Conservation (phyloP, 257 asterid species). For the Solanum bulbocastanum region DNA sequence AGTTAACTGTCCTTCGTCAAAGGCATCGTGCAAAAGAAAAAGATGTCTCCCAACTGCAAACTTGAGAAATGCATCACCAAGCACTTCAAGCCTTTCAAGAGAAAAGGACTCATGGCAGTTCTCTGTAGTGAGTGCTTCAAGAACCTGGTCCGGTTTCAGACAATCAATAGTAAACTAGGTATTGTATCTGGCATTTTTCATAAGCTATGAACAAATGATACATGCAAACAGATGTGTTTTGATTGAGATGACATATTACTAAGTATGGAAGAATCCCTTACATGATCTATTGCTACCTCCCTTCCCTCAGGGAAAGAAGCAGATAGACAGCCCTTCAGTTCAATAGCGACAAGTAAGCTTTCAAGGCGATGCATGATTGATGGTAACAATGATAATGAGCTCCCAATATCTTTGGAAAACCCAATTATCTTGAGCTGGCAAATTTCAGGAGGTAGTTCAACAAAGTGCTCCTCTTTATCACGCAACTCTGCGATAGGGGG, state of each 20-base stretch:
- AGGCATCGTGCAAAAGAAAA: slow-evolving; percentile 56
- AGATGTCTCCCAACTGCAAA: slow-evolving; percentile 87
- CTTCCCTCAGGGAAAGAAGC: slow-evolving; percentile 81
- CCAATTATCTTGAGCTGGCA: slow-evolving; percentile 91
- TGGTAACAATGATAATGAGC: slow-evolving; percentile 84
- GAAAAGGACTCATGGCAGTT: slow-evolving; percentile 73
- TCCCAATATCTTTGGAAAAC: slow-evolving; percentile 93
- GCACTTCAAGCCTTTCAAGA: slow-evolving; percentile 96
- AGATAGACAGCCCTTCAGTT: slow-evolving; percentile 53
- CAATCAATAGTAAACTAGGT: slow-evolving; percentile 10
- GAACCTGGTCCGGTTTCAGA: slow-evolving; percentile 56
- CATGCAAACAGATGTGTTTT: background rate
- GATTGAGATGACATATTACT: background rate
- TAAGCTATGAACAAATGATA: background rate
- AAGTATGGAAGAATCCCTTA: slow-evolving; percentile 27
- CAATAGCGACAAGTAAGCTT: slow-evolving; percentile 80
- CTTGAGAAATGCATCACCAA: slow-evolving; percentile 98
- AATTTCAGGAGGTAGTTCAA: slow-evolving; percentile 88
- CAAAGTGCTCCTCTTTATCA: slow-evolving; percentile 81
- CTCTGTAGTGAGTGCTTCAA: slow-evolving; percentile 98
- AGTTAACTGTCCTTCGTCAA: slow-evolving; percentile 94
- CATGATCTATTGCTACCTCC: slow-evolving; percentile 55
- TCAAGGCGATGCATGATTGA: slow-evolving; percentile 91
- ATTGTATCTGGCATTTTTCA: background rate
- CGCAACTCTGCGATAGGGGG: slow-evolving; percentile 33